A percentile compares a stretch with the other conserved stretches of the same genome.
Conservation (phyloP, 805 yeast genomes). For the Hanseniaspora osmophila region DNA sequence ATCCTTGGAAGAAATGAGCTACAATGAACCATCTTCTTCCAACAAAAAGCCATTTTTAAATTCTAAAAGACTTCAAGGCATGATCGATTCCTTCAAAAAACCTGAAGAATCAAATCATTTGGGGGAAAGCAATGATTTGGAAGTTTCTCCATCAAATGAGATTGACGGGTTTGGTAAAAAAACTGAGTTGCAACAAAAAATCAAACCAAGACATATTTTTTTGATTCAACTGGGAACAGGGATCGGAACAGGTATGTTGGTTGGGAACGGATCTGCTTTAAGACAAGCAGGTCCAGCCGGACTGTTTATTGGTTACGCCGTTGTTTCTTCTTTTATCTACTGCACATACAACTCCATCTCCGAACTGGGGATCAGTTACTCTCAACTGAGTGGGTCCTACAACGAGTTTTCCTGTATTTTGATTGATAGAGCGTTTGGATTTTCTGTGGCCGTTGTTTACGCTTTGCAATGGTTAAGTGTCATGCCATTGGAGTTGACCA, state of each 20-base stretch:
- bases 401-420: constrained; percentile 28
- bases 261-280: constrained; percentile 39
- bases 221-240: constrained; percentile 73
- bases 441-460: constrained; percentile 61
- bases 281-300: constrained; percentile 33
- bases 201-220: constrained; percentile 41
- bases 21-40: too few relatives aligned
- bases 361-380: constrained; percentile 27
- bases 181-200: constrained; percentile 25
- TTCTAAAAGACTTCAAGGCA: constrained; percentile 2
- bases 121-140: background rate
- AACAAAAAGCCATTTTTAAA: background rate
- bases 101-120: constrained; percentile 20
- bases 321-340: constrained; percentile 44
- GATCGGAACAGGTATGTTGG: constrained; percentile 60
- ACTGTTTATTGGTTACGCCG: constrained; percentile 38
- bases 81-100: constrained; percentile 16
- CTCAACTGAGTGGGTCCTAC: constrained; percentile 26
- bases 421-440: constrained; percentile 54
- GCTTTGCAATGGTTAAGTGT: constrained; percentile 48
- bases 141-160: constrained; percentile 2
- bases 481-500: constrained; percentile 50
- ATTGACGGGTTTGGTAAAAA: background rate
- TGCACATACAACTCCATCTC: constrained; percentile 48
- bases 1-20: background rate